phyloP scores from a whole-genome alignment of 108 stramenopile genomes.

The Fragilariopsis cylindrus region DNA sequence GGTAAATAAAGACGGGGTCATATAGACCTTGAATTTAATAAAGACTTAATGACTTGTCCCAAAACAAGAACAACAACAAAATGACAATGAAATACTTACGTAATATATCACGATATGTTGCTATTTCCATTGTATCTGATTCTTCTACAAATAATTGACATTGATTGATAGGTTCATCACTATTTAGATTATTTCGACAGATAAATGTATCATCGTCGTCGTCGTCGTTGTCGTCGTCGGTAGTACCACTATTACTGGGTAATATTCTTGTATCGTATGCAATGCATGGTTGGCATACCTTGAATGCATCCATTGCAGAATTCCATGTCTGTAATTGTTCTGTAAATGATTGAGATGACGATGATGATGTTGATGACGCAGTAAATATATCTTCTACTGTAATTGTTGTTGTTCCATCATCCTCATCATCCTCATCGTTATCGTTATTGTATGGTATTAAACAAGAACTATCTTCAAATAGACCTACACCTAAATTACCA shows the following conservation, averaged over 20 bases:
- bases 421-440: neutral
- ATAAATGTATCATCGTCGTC: conserved; percentile 19
- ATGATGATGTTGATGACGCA: too few relatives aligned
- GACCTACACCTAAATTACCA: conserved; percentile 39
- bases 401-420: conserved; percentile 5
- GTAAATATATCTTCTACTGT: neutral
- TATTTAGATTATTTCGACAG: conserved; percentile 33
- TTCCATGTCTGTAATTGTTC: conserved; percentile 36
- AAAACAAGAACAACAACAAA: neutral
- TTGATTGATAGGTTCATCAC: conserved; percentile 48
- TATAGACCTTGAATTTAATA: neutral
- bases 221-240: conserved; percentile 13
- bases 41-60: neutral
- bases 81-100: neutral
- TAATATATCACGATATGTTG: conserved; percentile 43
- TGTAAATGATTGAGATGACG: neutral
- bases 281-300: conserved; percentile 55
- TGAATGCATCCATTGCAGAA: conserved; percentile 49
- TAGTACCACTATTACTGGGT: conserved; percentile 4
- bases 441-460: conserved; percentile 27
- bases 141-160: conserved; percentile 54
- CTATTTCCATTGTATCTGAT: conserved; percentile 41
- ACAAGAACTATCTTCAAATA: conserved; percentile 50
- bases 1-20: neutral
- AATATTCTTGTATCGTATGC: conserved; percentile 37